A percentile compares a stretch with the other conserved stretches of the same genome.
phyloP scores from a whole-genome alignment of 805 yeast genomes.

The Candida montana region DNA sequence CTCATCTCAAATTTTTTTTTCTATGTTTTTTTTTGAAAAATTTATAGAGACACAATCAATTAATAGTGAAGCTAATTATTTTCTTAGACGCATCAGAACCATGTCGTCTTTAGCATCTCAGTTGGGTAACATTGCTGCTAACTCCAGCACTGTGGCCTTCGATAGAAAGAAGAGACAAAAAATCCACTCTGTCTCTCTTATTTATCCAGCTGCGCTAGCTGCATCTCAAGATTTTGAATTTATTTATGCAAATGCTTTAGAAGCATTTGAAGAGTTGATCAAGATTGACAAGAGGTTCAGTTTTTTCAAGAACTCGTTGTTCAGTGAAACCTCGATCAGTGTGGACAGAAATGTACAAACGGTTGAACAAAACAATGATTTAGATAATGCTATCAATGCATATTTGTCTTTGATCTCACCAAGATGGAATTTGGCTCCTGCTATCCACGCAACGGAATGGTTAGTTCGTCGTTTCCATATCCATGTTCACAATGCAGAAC shows the following conservation, averaged over 20 bases:
- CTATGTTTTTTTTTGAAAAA: slow-evolving; percentile 6
- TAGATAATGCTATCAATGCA: slow-evolving; percentile 69
- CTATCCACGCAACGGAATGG: slow-evolving; percentile 90
- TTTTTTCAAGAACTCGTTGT: slow-evolving; percentile 64
- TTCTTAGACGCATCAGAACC: too few species aligned
- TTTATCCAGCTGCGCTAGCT: slow-evolving; percentile 82
- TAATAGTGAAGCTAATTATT: not conserved
- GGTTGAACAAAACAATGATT: slow-evolving; percentile 66
- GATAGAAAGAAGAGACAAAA: slow-evolving; percentile 85
- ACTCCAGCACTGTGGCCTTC: slow-evolving; percentile 64
- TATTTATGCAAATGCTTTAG: slow-evolving; percentile 63
- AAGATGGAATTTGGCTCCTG: slow-evolving; percentile 66
- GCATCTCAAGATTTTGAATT: slow-evolving; percentile 91
- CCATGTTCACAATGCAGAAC: slow-evolving; percentile 75
- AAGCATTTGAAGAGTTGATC: slow-evolving; percentile 70
- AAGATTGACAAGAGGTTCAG: slow-evolving; percentile 70
- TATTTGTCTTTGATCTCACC: slow-evolving; percentile 74
- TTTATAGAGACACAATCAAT: slow-evolving; percentile 2
- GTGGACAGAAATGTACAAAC: slow-evolving; percentile 83
- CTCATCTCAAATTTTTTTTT: slow-evolving; percentile 14
- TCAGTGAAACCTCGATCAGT: slow-evolving; percentile 73
- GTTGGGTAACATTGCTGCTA: slow-evolving; percentile 61
- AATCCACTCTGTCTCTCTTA: slow-evolving; percentile 81
- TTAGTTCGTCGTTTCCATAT: slow-evolving; percentile 84
- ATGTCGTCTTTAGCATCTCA: slow-evolving; percentile 75